Base-by-base conservation (phyloP, 352 stramenopile genomes). In the Phytophthora quininea region DNA sequence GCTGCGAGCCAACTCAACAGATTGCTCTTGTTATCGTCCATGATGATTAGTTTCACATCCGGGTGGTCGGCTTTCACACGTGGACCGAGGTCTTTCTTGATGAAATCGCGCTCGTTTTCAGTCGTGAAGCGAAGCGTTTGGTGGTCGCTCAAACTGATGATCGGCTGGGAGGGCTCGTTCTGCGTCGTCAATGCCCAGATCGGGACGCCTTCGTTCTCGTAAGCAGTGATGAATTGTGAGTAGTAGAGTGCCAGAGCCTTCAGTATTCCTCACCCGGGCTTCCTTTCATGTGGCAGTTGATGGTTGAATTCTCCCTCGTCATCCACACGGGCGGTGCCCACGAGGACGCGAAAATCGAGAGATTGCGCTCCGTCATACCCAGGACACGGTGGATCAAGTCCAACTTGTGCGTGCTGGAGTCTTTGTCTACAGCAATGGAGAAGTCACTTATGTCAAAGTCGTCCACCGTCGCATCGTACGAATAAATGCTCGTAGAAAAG, bases 311-410 rank as follows among this genome's bases (percentile, higher is more conserved):
- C 51, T 78, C 72, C 33, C 62, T 74, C 54, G 92, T 95, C 88
- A 96, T 96, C 86, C 87, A 96, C 45, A 63, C 59, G 2, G 89
- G 88, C 2, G 84, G 81, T 9, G 80, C 87, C 89, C 89, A 96
- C 9, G 87, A 86, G 8, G 80, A 89, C 6, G 74, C 81, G 54
- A 96, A 86, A 5, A 96, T 71, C 33, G 76, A 69, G 2, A 96
- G 62, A 14, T 74, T 59, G 33, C 64, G 63, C 15, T 56, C n/a
- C 6, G 78, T 74, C 35, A 58, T 70, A 14, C 55, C 50, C 55
- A 87, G 58, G 38, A 63, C 64, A 15, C 73, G 64, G 35, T 82
- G 58, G 56, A 85, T 75, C 47, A 85, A 51, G 11, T 67, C 65
- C 43, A 85, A 40, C 52, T 85, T 85, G 73, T 71, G 60, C n/a